phyloP scores from a whole-genome alignment of 768 basidiomycete species.

The Sutorius australiensis region DNA sequence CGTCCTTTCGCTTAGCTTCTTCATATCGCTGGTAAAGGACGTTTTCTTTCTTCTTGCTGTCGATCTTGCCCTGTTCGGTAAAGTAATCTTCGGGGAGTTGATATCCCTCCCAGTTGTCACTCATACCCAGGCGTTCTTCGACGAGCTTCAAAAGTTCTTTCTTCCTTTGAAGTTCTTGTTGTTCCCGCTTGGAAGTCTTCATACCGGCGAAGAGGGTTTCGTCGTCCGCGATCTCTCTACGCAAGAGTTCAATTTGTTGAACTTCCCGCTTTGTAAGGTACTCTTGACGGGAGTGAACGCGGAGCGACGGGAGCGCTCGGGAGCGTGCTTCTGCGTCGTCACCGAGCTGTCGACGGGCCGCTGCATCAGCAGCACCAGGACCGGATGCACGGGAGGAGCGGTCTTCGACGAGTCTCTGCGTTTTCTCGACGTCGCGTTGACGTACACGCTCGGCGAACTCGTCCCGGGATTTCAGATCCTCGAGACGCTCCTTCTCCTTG shows the following conservation, averaged over 20 bases:
- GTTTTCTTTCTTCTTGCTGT: conserved; percentile 92
- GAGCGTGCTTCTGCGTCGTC: conserved; percentile 65
- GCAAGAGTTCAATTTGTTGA: conserved; percentile 90
- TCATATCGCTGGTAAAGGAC: conserved; percentile 93
- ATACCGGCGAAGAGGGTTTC: conserved; percentile 88
- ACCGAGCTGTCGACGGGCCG: conserved; percentile 73
- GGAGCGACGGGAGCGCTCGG: conserved; percentile 62
- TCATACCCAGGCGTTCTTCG: conserved; percentile 90
- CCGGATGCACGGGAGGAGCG: conserved; percentile 73
- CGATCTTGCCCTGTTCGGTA: conserved; percentile 97
- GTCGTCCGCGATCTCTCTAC: conserved; percentile 92
- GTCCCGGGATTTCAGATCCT: conserved; percentile 85
- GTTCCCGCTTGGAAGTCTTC: conserved; percentile 83
- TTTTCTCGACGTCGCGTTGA: conserved; percentile 76
- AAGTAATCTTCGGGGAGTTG: conserved; percentile 96
- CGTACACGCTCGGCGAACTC: conserved; percentile 88
- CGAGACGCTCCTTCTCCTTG: conserved; percentile 67
- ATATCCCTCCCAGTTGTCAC: conserved; percentile 96
- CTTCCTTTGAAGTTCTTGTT: conserved; percentile 79
- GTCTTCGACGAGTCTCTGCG: conserved; percentile 90
- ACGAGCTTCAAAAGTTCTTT: conserved; percentile 89
- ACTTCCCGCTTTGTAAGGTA: conserved; percentile 95
- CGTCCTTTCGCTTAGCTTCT: conserved; percentile 86
- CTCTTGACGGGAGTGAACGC: conserved; percentile 88
- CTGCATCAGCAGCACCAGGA: conserved; percentile 73